Evolutionary conservation across 805 yeast species (phyloP).

Genomic region (Maudiozyma saulgeensis): DNA sequence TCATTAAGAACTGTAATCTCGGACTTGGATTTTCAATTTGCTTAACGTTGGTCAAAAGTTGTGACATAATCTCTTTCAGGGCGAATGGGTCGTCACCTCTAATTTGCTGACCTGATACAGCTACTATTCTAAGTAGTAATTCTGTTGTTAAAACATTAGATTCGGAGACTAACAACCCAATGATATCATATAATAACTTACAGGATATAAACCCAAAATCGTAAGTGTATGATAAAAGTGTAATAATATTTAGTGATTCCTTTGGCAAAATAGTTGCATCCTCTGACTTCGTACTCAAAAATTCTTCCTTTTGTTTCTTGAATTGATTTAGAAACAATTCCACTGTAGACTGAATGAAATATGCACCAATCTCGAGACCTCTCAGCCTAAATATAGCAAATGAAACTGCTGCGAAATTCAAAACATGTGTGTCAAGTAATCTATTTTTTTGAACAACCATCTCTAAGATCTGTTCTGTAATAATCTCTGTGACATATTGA

Average conservation of each 20-base stretch:
- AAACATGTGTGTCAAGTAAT: slow-evolving; percentile 67
- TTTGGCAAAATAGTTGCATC: slow-evolving; percentile 23
- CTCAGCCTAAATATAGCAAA: slow-evolving; percentile 66
- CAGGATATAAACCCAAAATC: slow-evolving; percentile 69
- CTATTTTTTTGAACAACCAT: slow-evolving; percentile 56
- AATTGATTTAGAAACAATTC: slow-evolving; percentile 49
- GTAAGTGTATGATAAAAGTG: slow-evolving; percentile 68
- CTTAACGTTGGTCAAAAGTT: slow-evolving; percentile 19
- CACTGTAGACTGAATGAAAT: slow-evolving; percentile 68
- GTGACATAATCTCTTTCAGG: slow-evolving; percentile 61
- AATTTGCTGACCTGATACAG: slow-evolving; percentile 73
- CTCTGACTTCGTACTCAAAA: slow-evolving; percentile 3
- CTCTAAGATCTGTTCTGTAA: slow-evolving; percentile 55
- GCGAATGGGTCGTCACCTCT: slow-evolving; percentile 86
- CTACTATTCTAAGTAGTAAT: slow-evolving; percentile 57
- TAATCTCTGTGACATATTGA: slow-evolving; percentile 63
- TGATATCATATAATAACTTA: slow-evolving; percentile 66
- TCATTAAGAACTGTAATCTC: slow-evolving; percentile 75
- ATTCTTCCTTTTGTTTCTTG: slow-evolving; percentile 11
- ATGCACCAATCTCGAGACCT: slow-evolving; percentile 88
- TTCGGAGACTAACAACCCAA: slow-evolving; percentile 42
- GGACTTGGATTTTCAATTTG: slow-evolving; percentile 44
- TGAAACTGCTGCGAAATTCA: slow-evolving; percentile 67
- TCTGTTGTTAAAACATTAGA: slow-evolving; percentile 71
- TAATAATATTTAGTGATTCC: slow-evolving; percentile 56